Evolutionary conservation across 768 basidiomycete genomes (phyloP), one percentile per base, ranked within the genome.

Genomic region (Vararia minispora): DNA sequence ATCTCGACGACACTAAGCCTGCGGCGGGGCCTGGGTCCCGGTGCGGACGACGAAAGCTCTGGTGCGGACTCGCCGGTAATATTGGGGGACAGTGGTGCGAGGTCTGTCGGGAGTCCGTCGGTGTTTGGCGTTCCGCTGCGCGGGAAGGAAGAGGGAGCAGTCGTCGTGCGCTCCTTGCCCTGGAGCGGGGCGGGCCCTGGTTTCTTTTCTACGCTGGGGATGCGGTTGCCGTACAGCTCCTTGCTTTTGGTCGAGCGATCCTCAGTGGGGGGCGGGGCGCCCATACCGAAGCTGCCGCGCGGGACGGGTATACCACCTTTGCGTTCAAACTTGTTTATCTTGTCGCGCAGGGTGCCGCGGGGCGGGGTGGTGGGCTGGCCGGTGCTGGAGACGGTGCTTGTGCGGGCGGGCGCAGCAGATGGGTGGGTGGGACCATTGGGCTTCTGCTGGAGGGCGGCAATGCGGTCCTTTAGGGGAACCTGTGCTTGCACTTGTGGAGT

Each of bases 401-500:
- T n/a, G n/a, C n/a, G n/a, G 11, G 55, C 47, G 18, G 59, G 51
- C 9, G 61, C 53, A 16, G 60, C 45, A 38, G 66, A 48, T 29
- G 59, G 24, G 47, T 51, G 41, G 58, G 58, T 39, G 44, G 39
- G 55, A 37, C 39, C 48, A 43, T 28, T 44, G 53, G 47, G 53
- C 41, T 72, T 69, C 48, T 83, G 82, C 54, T 88, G 75, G 34
- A 88, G 63, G 20, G 83, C 83, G 13, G 85, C 85, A 45, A 88
- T 87, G 38, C 85, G 79, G 49, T 87, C 84, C 59, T 78, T 85
- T 52, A 87, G 72, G 55, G 79, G n/a, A n/a, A n/a, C n/a, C n/a
- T n/a, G n/a, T n/a, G n/a, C n/a, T n/a, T n/a, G n/a, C n/a, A n/a
- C n/a, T n/a, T n/a, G n/a, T n/a, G n/a, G n/a, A n/a, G n/a, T n/a